Percentiles rank a stretch among this genome's conserved stretches.
Conservation (phyloP, 495 filamentous ascomycete genomes). For the Penicillium verhagenii region DNA sequence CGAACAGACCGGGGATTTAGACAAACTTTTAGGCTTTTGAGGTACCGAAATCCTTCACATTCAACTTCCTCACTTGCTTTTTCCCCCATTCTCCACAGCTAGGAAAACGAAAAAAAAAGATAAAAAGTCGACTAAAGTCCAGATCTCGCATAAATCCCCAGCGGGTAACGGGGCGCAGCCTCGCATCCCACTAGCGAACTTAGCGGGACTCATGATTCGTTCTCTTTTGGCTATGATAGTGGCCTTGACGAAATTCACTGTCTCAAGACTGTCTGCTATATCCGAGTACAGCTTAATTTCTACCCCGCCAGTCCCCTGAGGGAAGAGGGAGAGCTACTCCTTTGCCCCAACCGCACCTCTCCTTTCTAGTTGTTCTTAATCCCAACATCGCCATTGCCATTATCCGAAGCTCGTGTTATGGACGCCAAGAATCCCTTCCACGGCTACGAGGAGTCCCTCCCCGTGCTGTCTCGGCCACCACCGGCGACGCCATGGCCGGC, state of each 20-base stretch:
- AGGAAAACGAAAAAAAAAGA: no score
- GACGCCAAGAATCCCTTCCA: conserved; percentile 31
- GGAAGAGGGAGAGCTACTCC: conserved; percentile 21
- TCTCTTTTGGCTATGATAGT: conserved; percentile 3
- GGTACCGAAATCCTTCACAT: no score
- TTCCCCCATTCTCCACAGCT: neutral
- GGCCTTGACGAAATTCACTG: conserved; percentile 16
- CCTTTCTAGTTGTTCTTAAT: conserved; percentile 3
- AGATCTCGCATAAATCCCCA: conserved; percentile 1
- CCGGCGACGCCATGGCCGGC: conserved; percentile 14
- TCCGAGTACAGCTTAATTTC: conserved; percentile 6
- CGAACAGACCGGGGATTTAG: neutral
- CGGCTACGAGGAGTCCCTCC: conserved; percentile 28
- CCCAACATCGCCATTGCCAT: conserved; percentile 7
- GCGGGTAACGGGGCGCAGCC: conserved; percentile 8
- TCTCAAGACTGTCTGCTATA: neutral
- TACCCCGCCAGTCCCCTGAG: conserved; percentile 20
- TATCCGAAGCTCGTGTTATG: conserved; percentile 29
- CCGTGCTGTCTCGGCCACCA: conserved; percentile 26
- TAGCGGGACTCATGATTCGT: conserved; percentile 16
- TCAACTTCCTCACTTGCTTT: neutral
- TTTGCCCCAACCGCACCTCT: neutral
- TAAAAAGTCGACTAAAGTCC: no score
- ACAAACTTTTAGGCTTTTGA: neutral
- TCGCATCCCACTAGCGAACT: conserved; percentile 14